phyloP scores from a whole-genome alignment of 2,329 filamentous ascomycete species.

The Trichoderma semiorbis region DNA sequence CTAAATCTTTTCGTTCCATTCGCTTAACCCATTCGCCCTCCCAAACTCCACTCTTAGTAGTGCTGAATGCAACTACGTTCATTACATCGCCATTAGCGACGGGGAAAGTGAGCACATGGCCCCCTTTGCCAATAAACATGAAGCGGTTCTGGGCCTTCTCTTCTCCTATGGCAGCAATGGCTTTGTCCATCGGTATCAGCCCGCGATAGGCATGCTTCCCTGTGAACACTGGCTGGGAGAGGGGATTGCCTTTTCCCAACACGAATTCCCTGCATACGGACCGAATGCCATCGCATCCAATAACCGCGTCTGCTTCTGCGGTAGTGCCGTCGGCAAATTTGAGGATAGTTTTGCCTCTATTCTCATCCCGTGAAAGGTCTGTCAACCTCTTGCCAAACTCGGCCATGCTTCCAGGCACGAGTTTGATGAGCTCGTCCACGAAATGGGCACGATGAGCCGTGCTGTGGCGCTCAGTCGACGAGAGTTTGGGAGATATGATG shows the following conservation, averaged over 20 bases:
- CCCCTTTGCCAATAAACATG: slow-evolving; percentile 10
- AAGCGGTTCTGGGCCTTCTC: slow-evolving; percentile 9
- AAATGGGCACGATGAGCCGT: slow-evolving; percentile 21
- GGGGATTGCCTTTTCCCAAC: not conserved
- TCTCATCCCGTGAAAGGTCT: not conserved
- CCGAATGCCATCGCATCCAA: slow-evolving; percentile 27
- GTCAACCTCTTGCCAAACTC: slow-evolving; percentile 20
- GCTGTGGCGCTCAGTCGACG: not conserved
- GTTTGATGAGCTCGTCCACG: slow-evolving; percentile 17
- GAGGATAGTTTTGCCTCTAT: not conserved
- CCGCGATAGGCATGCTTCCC: slow-evolving; percentile 10
- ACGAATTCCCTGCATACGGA: slow-evolving; percentile 9
- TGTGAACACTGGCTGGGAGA: not conserved
- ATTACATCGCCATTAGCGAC: not conserved
- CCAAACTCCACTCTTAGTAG: not conserved
- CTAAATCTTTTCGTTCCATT: slow-evolving; percentile 1
- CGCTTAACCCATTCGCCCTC: slow-evolving; percentile 8
- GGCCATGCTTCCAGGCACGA: slow-evolving; percentile 10
- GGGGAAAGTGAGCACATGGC: slow-evolving; percentile 4
- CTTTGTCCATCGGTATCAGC: slow-evolving; percentile 9
- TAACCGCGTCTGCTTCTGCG: slow-evolving; percentile 21
- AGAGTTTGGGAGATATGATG: slow-evolving; percentile 11
- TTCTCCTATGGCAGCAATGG: not conserved
- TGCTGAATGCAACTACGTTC: slow-evolving; percentile 11
- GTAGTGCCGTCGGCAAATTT: slow-evolving; percentile 20